Conservation (phyloP, 805 yeast species). For the Schwanniomyces occidentalis region DNA sequence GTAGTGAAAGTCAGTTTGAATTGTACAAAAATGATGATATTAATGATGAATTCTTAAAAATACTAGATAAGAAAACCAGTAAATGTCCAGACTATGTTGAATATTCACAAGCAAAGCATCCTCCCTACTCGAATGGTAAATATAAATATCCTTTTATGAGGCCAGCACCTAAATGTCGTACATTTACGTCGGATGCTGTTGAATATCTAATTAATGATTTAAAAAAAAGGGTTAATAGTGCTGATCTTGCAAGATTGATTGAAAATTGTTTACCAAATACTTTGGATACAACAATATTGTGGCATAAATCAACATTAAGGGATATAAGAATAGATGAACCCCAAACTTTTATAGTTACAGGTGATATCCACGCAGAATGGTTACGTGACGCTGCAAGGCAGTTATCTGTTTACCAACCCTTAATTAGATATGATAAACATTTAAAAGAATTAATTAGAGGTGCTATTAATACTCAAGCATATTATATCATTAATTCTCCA, state of each 20-base stretch:
- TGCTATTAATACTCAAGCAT: slow-evolving; percentile 78
- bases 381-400: slow-evolving; percentile 85
- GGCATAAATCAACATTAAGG: slow-evolving; percentile 46
- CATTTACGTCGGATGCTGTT: slow-evolving; percentile 62
- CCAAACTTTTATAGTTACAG: slow-evolving; percentile 80
- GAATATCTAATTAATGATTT: slow-evolving; percentile 60
- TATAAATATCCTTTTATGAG: slow-evolving; percentile 69
- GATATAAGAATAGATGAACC: slow-evolving; percentile 27
- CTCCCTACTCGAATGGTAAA: slow-evolving; percentile 59
- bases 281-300: slow-evolving; percentile 79
- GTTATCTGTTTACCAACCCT: slow-evolving; percentile 68
- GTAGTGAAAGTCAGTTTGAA: neutral
- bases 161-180: slow-evolving; percentile 71
- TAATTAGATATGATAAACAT: slow-evolving; percentile 50
- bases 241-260: slow-evolving; percentile 70
- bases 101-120: slow-evolving; percentile 55
- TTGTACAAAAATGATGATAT: neutral
- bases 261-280: slow-evolving; percentile 89
- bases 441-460: slow-evolving; percentile 63
- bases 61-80: slow-evolving; percentile 17
- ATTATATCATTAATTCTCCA: slow-evolving; percentile 61
- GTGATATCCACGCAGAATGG: slow-evolving; percentile 95
- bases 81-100: slow-evolving; percentile 64
- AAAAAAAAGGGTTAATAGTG: slow-evolving; percentile 49
- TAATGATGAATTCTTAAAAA: slow-evolving; percentile 14